These are phyloP conservation scores for Salix exigua DNA, from an alignment of 345 rosid species.

Conservation along the genomic window DNA sequence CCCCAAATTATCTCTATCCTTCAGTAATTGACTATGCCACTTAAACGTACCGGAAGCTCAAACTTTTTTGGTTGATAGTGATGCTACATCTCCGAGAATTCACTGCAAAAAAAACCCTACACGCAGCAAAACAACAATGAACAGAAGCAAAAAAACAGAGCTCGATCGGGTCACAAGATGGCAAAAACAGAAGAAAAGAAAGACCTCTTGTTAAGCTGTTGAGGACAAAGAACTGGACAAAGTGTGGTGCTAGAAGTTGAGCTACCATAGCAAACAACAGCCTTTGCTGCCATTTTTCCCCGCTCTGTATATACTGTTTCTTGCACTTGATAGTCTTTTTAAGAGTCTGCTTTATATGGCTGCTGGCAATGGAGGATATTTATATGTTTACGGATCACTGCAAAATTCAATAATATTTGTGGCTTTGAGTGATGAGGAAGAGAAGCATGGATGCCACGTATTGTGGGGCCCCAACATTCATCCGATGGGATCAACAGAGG, in stretches of 20 bases:
- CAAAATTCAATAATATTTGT: neutral
- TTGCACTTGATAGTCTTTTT: neutral
- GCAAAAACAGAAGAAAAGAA: neutral
- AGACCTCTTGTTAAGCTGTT: slow-evolving; percentile 22
- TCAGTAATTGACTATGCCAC: too few relatives aligned
- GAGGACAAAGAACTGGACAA: slow-evolving; percentile 19
- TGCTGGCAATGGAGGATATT: neutral
- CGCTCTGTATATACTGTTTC: neutral
- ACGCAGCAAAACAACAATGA: neutral
- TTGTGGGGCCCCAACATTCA: neutral
- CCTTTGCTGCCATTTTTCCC: slow-evolving; percentile 31
- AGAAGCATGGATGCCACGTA: slow-evolving; percentile 30
- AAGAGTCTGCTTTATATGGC: neutral
- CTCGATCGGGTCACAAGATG: neutral
- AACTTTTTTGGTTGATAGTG: neutral
- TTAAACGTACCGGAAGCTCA: neutral
- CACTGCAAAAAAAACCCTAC: neutral
- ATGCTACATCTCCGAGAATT: slow-evolving; percentile 8
- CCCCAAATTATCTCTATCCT: too few relatives aligned
- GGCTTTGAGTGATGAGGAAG: neutral
- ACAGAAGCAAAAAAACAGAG: neutral
- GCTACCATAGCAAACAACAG: slow-evolving; percentile 25
- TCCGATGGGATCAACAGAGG: neutral
- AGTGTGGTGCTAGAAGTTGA: slow-evolving; percentile 15
- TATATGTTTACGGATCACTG: neutral